A percentile compares a stretch with the other conserved stretches of the same genome.
These are phyloP conservation scores for Chaetomiaceae sp. DNA, from an alignment of 2,329 filamentous ascomycete species.

Conservation along the genomic window DNA sequence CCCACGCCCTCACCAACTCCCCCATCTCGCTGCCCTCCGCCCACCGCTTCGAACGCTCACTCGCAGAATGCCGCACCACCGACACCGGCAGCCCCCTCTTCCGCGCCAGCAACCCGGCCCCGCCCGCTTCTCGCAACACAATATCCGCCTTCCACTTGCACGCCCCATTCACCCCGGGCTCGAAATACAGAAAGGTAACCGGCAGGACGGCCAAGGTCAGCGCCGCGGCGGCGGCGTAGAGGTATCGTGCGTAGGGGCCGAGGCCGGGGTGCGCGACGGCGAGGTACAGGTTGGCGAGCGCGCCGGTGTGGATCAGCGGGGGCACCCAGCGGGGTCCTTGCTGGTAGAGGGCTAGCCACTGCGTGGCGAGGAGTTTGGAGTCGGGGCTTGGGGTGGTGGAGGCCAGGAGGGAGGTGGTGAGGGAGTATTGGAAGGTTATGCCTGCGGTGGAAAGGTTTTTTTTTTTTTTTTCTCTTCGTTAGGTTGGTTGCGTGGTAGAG, in stretches of 20 bases:
- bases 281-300: conserved; percentile 16
- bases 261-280: neutral
- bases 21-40: conserved; percentile 14
- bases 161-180: conserved; percentile 25
- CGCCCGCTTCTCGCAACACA: conserved; percentile 9
- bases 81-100: neutral
- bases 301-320: conserved; percentile 9
- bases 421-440: conserved; percentile 20
- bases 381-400: conserved; percentile 2
- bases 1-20: conserved; percentile 20
- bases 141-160: conserved; percentile 22
- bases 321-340: conserved; percentile 20
- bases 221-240: neutral
- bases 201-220: conserved; percentile 15
- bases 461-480: no score
- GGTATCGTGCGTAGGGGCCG: neutral
- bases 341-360: conserved; percentile 23
- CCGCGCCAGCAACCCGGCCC: neutral
- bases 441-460: conserved; percentile 11
- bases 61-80: conserved; percentile 13
- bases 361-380: conserved; percentile 15
- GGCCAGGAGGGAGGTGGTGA: conserved; percentile 12
- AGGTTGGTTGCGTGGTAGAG: no score
- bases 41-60: conserved; percentile 3
- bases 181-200: conserved; percentile 19